A percentile compares a stretch with the other conserved stretches of the same genome.
phyloP scores from a whole-genome alignment of 2,329 filamentous ascomycete genomes.

The Tolypocladium ovalisporum region DNA sequence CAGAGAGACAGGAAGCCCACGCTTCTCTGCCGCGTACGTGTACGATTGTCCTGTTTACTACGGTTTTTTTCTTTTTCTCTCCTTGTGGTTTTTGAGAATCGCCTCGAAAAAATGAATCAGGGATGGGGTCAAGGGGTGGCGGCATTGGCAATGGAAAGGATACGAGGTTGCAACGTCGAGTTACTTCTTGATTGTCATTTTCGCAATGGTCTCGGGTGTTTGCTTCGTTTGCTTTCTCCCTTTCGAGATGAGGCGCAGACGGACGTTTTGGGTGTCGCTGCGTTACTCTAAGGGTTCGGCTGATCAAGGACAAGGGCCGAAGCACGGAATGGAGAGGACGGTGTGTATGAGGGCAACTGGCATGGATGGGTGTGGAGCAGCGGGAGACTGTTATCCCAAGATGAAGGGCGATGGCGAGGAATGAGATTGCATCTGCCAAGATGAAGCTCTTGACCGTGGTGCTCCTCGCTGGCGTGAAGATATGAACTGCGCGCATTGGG shows the following conservation, averaged over 20 bases:
- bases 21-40: constrained; percentile 17
- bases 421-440: background rate
- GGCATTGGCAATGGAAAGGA: constrained; percentile 12
- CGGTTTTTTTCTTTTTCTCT: constrained; percentile 12
- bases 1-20: constrained; percentile 3
- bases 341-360: background rate
- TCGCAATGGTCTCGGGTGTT: background rate
- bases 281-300: background rate
- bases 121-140: constrained; percentile 6
- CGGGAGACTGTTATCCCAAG: background rate
- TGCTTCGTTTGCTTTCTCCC: background rate
- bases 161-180: background rate
- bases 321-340: background rate
- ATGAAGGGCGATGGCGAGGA: background rate
- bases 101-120: constrained; percentile 21
- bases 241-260: background rate
- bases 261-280: background rate
- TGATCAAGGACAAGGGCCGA: background rate
- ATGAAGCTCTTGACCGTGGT: background rate
- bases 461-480: background rate
- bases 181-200: background rate
- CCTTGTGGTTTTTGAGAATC: constrained; percentile 15
- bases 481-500: background rate
- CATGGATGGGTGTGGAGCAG: background rate
- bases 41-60: constrained; percentile 22